Conservation (phyloP, 768 basidiomycete genomes). For the Macrolepiota albuminosa region DNA sequence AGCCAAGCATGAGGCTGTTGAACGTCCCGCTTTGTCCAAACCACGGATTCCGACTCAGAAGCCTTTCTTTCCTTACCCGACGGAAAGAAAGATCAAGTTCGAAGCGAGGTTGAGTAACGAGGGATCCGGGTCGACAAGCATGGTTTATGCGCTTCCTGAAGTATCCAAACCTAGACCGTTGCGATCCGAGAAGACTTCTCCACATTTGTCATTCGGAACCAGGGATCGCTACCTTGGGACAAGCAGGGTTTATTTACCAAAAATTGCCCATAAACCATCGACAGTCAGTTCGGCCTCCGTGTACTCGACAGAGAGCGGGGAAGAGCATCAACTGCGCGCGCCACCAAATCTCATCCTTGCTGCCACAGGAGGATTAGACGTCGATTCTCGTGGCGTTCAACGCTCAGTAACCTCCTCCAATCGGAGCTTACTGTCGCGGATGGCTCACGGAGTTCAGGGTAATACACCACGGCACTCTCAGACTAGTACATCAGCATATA, state of each 20-base stretch:
- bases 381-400: conserved; percentile 10
- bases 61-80: conserved; percentile 22
- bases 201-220: conserved; percentile 3
- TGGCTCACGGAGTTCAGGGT: conserved; percentile 4
- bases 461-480: conserved; percentile 12
- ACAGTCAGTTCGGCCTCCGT: conserved; percentile 23
- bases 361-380: conserved; percentile 23
- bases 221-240: neutral
- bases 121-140: neutral
- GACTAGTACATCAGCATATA: conserved; percentile 10
- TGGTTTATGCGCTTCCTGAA: conserved; percentile 3
- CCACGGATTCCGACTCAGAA: conserved; percentile 21
- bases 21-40: conserved; percentile 1
- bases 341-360: conserved; percentile 32
- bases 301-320: conserved; percentile 27
- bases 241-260: neutral
- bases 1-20: conserved; percentile 35
- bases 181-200: conserved; percentile 10
- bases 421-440: conserved; percentile 15
- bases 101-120: conserved; percentile 4
- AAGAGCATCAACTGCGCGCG: conserved; percentile 22
- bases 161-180: conserved; percentile 13
- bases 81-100: conserved; percentile 38
- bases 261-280: conserved; percentile 22
- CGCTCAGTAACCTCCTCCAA: conserved; percentile 15